These are phyloP conservation scores for Purpureocillium takamizusanense DNA, from an alignment of 2,329 filamentous ascomycete genomes.

Conservation along the genomic window DNA sequence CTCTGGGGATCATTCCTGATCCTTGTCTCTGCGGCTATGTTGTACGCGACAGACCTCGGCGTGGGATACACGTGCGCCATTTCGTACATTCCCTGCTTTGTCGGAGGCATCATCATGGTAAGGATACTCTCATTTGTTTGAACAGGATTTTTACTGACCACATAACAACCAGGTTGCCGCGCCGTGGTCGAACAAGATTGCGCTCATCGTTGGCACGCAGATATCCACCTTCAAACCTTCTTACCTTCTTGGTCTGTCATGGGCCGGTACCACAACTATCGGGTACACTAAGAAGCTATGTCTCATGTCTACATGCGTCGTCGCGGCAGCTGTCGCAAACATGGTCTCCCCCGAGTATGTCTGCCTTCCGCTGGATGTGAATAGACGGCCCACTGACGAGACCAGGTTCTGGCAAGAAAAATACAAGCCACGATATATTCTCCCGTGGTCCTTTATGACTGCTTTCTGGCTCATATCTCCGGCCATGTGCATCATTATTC, in stretches of 20 bases:
- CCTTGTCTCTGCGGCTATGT: conserved; percentile 11
- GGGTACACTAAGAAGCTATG: conserved; percentile 14
- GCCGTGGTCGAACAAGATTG: conserved; percentile 17
- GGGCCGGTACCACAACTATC: conserved; percentile 14
- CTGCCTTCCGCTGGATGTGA: neutral
- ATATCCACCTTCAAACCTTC: conserved; percentile 20
- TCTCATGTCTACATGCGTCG: conserved; percentile 13
- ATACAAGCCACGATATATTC: conserved; percentile 11
- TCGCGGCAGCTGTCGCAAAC: conserved; percentile 13
- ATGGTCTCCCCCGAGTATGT: conserved; percentile 19
- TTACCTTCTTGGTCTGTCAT: conserved; percentile 16
- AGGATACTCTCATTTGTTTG: neutral
- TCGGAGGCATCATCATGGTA: conserved; percentile 13
- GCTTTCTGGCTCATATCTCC: conserved; percentile 16
- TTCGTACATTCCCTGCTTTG: conserved; percentile 14
- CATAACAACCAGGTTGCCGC: conserved; percentile 6
- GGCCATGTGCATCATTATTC: conserved; percentile 13
- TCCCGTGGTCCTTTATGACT: conserved; percentile 15
- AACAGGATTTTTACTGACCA: neutral
- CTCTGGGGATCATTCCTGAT: conserved; percentile 12
- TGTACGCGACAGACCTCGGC: conserved; percentile 11
- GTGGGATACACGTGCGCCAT: conserved; percentile 16
- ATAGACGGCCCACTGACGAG: too few species aligned
- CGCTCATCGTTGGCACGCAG: conserved; percentile 17
- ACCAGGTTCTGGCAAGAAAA: conserved; percentile 13